Evolutionary conservation across 164 flowering plant species (phyloP).

Genomic region (Santalum album): DNA sequence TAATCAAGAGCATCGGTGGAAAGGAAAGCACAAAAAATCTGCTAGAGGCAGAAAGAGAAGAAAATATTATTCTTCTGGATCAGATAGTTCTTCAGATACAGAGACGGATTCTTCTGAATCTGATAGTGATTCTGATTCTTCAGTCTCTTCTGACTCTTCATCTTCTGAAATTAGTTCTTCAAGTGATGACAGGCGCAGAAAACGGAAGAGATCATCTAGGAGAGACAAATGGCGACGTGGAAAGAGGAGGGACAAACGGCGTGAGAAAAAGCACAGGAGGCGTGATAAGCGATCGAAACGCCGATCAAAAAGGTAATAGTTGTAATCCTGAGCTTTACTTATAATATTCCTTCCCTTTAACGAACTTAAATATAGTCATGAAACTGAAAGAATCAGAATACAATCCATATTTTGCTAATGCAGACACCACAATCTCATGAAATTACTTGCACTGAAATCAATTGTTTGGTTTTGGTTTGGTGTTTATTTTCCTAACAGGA

Average conservation of each 20-base stretch:
- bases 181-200: constrained; percentile 73
- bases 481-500: constrained; percentile 6
- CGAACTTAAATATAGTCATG: neutral
- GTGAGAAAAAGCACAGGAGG: constrained; percentile 55
- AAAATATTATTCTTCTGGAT: constrained; percentile 69
- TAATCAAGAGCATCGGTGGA: constrained; percentile 38
- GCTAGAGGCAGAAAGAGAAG: constrained; percentile 59
- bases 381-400: neutral
- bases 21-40: constrained; percentile 71
- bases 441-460: constrained; percentile 2
- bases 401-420: neutral
- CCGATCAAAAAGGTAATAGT: constrained; percentile 58
- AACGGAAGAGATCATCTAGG: constrained; percentile 73
- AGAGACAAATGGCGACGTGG: constrained; percentile 57
- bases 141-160: constrained; percentile 40
- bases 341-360: neutral
- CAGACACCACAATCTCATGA: neutral
- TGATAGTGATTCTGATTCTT: constrained; percentile 56
- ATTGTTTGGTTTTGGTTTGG: constrained; percentile 8
- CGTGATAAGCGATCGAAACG: constrained; percentile 71
- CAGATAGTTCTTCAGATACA: constrained; percentile 73
- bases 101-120: constrained; percentile 61
- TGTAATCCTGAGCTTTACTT: neutral
- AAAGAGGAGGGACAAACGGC: constrained; percentile 58
- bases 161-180: constrained; percentile 72